Conservation (phyloP, 805 yeast species). For the Kregervanrija fluxuum region DNA sequence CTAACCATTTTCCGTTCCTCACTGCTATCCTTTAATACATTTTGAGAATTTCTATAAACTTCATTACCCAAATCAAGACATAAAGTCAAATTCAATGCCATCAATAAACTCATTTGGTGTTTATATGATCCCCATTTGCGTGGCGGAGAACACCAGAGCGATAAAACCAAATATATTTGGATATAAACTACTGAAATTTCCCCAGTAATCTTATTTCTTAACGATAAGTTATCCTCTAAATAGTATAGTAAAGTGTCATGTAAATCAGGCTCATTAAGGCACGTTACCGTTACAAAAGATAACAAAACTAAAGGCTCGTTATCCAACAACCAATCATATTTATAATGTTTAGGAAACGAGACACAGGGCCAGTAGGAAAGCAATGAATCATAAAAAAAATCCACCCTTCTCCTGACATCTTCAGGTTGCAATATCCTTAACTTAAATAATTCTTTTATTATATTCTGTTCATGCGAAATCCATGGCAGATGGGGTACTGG, state of each 20-base stretch:
- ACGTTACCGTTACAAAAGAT: constrained; percentile 39
- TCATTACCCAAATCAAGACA: constrained; percentile 44
- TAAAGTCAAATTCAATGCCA: constrained; percentile 37
- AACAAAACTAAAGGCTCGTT: constrained; percentile 37
- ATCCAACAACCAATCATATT: constrained; percentile 34
- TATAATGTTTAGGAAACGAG: constrained; percentile 31
- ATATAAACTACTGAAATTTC: constrained; percentile 36
- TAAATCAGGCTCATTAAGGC: constrained; percentile 37
- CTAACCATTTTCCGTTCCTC: constrained; percentile 33
- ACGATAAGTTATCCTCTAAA: constrained; percentile 38
- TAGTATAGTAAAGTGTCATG: constrained; percentile 37
- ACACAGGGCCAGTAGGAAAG: constrained; percentile 43
- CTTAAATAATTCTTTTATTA: constrained; percentile 32
- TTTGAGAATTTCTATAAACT: constrained; percentile 19
- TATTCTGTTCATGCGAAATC: constrained; percentile 30
- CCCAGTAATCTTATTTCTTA: constrained; percentile 36
- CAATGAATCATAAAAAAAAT: constrained; percentile 32
- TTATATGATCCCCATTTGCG: constrained; percentile 44
- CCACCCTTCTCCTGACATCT: constrained; percentile 30
- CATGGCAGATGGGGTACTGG: constrained; percentile 28
- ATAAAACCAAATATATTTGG: constrained; percentile 36
- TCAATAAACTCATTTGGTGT: constrained; percentile 42
- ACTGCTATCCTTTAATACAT: constrained; percentile 22
- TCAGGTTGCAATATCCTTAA: constrained; percentile 27
- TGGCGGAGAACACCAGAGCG: constrained; percentile 50